phyloP scores from a whole-genome alignment of 2,329 filamentous ascomycete genomes.

The Emmonsiellopsis sp. region DNA sequence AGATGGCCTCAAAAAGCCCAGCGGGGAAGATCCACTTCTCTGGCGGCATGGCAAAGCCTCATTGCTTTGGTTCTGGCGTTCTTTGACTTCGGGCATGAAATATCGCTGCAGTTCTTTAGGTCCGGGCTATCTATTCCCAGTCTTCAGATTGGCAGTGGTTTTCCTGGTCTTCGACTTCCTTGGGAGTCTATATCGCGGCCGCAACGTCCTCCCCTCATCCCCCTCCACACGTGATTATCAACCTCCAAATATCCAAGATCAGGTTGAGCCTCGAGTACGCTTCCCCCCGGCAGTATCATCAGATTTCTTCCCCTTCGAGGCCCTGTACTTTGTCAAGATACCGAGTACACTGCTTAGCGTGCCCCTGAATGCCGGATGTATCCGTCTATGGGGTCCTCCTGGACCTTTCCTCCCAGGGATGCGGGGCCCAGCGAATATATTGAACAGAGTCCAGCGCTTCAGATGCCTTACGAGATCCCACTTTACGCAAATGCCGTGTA shows the following conservation, averaged over 20 bases:
- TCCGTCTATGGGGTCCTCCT: not conserved
- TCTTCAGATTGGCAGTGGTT: no score
- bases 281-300: not conserved
- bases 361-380: not conserved
- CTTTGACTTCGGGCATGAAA: no score
- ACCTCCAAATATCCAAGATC: not conserved
- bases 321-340: no score
- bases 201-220: not conserved
- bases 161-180: no score
- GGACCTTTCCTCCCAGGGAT: not conserved
- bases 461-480: conserved; percentile 25
- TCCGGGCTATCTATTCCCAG: no score
- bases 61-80: no score
- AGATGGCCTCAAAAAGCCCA: no score
- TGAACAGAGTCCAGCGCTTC: conserved; percentile 4
- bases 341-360: not conserved
- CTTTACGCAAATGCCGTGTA: conserved; percentile 62
- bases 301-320: not conserved
- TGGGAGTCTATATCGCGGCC: no score
- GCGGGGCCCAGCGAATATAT: not conserved
- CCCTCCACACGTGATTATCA: not conserved
- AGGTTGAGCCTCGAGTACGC: not conserved
- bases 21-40: no score
- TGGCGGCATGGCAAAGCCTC: no score
- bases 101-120: no score